These are phyloP conservation scores for Hypoxylon subgilvum DNA, from an alignment of 495 filamentous ascomycete species.

Conservation along the genomic window DNA sequence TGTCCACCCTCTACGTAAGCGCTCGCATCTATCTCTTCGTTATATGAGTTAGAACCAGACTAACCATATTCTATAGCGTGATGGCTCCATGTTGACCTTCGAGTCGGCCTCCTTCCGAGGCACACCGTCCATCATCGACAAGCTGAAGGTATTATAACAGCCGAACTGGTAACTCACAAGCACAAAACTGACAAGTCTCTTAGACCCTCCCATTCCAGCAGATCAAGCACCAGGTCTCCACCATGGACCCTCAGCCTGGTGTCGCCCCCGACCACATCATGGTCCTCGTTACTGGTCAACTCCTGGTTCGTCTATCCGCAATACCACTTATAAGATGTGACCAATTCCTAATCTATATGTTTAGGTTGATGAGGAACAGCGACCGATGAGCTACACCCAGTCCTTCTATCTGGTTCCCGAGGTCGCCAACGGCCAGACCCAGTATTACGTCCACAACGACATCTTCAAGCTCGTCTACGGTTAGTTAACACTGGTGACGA, in stretches of 20 bases:
- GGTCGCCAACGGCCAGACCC: slow-evolving; percentile 51
- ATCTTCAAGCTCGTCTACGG: slow-evolving; percentile 83
- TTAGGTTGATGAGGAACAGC: slow-evolving; percentile 80
- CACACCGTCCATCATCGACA: slow-evolving; percentile 67
- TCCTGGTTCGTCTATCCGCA: slow-evolving; percentile 64
- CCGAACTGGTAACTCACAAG: not conserved
- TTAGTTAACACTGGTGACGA: slow-evolving; percentile 20
- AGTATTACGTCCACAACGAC: slow-evolving; percentile 89
- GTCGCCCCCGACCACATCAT: slow-evolving; percentile 57
- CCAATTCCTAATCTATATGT: slow-evolving; percentile 6
- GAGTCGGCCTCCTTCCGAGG: slow-evolving; percentile 70
- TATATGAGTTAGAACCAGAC: slow-evolving; percentile 2
- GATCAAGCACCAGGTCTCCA: slow-evolving; percentile 71
- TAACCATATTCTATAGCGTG: slow-evolving; percentile 63
- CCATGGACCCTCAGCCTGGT: slow-evolving; percentile 80
- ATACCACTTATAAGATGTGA: not conserved
- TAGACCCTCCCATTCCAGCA: slow-evolving; percentile 80
- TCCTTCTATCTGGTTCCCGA: slow-evolving; percentile 80
- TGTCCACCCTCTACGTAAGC: slow-evolving; percentile 73
- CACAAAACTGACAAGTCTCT: slow-evolving; percentile 10
- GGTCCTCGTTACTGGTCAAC: slow-evolving; percentile 82
- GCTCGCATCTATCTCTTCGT: not conserved
- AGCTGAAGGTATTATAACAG: slow-evolving; percentile 66
- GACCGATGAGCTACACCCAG: slow-evolving; percentile 86
- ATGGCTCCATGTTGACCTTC: slow-evolving; percentile 91